Conservation (phyloP, 2,329 filamentous ascomycete species). For the Aspergillus ochraceus region DNA sequence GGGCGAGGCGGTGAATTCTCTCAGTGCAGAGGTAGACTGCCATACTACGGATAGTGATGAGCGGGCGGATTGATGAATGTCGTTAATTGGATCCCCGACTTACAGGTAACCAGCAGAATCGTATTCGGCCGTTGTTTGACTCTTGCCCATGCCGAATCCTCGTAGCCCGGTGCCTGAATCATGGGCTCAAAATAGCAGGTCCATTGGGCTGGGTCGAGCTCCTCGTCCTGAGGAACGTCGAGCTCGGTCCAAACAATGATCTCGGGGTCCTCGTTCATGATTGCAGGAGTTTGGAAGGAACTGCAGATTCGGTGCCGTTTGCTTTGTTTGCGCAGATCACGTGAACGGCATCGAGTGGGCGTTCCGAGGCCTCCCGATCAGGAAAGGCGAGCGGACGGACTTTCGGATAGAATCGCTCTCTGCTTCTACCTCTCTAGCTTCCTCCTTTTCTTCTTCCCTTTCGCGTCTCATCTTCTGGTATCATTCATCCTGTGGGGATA, state of each 20-base stretch:
- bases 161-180: slow-evolving; percentile 3
- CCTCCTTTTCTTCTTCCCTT: too few species aligned
- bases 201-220: slow-evolving; percentile 3
- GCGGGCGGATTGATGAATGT: neutral
- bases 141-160: slow-evolving; percentile 1
- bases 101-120: slow-evolving; percentile 5
- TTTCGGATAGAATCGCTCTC: too few species aligned
- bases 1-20: slow-evolving; percentile 4
- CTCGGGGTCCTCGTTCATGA: neutral
- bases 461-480: too few species aligned
- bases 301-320: too few species aligned
- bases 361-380: too few species aligned
- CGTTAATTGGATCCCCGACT: neutral
- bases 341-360: too few species aligned
- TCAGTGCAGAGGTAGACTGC: slow-evolving; percentile 4
- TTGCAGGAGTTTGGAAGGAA: slow-evolving; percentile 3
- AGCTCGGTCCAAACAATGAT: slow-evolving; percentile 9
- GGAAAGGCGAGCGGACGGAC: too few species aligned
- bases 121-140: slow-evolving; percentile 1
- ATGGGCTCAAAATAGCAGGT: slow-evolving; percentile 7
- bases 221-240: neutral
- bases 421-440: too few species aligned
- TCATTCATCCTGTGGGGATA: too few species aligned
- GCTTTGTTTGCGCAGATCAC: too few species aligned
- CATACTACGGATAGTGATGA: neutral